Base-by-base conservation (phyloP, 495 filamentous ascomycete genomes). In the Penicillium ucsense region DNA sequence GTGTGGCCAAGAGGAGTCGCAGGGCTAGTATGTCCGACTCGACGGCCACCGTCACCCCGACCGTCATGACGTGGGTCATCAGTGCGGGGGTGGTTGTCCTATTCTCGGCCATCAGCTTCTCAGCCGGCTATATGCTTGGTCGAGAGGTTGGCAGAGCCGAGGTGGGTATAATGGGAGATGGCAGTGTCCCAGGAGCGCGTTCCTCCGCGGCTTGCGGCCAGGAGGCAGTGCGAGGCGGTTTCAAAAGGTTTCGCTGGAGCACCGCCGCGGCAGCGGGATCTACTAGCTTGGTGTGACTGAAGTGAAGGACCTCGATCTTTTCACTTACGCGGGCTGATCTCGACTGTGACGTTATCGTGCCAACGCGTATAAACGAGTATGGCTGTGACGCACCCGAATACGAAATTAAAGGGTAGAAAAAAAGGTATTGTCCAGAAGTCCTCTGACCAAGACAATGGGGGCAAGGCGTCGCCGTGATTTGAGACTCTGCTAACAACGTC, bases 51-150 rank as follows among this genome's bases (percentile, higher is more conserved):
- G 54, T 53, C 41, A 69, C 60, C 46, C 89, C 89, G 0, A 90
- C 88, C 0, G 65, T 95, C 6, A 74, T 96, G 61, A 94, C 90
- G 0, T 94, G 94, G 86, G 85, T 94, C 3, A 78, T 96, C 35
- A 86, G 83, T 36, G 92, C 92, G 0, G 91, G 92, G 1, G 90
- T 95, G 4, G 86, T 98, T 5, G 86, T 98, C 7, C 70, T 97
- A 3, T 83, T 97, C 36, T 87, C 84, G 3, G 92, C 91, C 2
- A 82, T 96, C 42, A 90, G 89, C 48, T 98, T 97, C 57, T 86
- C 88, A 0, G 92, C 92, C 0, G 92, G 92, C 0, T 97, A 94
- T 57, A 86, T 86, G 8, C 79, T 95, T 11, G 92, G 92, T 8
- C 75, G 79, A 28, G 89, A 95, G 57, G 85, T 88, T 2, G 88